Base-by-base conservation (phyloP, 1,139 yeast genomes). In the Saccharomyces hybrid region DNA sequence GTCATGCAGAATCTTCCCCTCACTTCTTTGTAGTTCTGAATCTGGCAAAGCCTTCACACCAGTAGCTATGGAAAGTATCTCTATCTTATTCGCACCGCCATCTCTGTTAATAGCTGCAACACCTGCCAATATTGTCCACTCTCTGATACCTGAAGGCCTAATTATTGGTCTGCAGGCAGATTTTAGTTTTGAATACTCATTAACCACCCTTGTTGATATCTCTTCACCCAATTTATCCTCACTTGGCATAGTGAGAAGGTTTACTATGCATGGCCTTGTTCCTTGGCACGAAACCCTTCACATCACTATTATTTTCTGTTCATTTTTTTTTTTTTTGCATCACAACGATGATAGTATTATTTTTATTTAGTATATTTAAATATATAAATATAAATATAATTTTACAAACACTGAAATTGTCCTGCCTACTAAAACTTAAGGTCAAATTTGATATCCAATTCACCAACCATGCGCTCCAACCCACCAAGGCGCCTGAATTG, bases 61-160 rank as follows among this genome's bases (percentile, higher is more conserved):
- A 0, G 97, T 89, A 0, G 95, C 78, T 3, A 88, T 53, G 0
- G 83, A 70, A 2, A 88, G 69, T 5, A 82, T 73, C 7, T 64
- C 57, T 2, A 75, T 20, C 4, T 54, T 29, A 1, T 59, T 53
- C 4, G 46, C 51, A 38, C 25, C 25, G 20, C 4, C 25, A 5
- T 49, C 54, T 16, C 56, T 59, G 47, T 70, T 63, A 4, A 78
- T 56, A 0, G 81, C 81, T 0, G 86, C 91, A 0, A 90, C 65
- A 0, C 93, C 86, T 0, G 96, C 89, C 26, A 90, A 62, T 0
- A 89, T 88, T 0, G 96, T 88, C 91, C 96, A 89, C 71, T 90
- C 97, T 47, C 70, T 66, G 0, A 74, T 73, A 0, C 89, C 90
- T 65, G 87, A 85, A 2, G 86, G 76, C 44, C 88, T 71, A 1